phyloP scores from a whole-genome alignment of 2,329 filamentous ascomycete genomes.

The Aspergillus uvarum region DNA sequence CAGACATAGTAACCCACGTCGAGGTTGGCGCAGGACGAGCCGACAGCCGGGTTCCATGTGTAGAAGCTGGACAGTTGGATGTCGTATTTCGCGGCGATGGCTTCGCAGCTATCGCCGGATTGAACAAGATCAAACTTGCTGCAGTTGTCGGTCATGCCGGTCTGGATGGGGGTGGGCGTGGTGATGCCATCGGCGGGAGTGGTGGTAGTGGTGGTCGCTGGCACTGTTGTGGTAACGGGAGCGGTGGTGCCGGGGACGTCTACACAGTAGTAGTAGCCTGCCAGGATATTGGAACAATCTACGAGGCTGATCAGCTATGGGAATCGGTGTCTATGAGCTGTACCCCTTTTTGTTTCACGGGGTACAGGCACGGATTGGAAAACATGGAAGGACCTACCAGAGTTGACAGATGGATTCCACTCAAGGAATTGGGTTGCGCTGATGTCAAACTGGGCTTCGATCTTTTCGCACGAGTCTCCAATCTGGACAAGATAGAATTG shows the following conservation, averaged over 20 bases:
- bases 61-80: constrained; percentile 1
- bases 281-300: neutral
- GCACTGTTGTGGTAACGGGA: neutral
- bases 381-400: neutral
- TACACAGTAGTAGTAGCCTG: constrained; percentile 1
- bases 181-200: constrained; percentile 4
- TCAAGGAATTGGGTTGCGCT: neutral
- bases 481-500: neutral
- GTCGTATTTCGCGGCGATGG: neutral
- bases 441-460: neutral
- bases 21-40: neutral
- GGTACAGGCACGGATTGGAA: neutral
- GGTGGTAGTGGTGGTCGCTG: neutral
- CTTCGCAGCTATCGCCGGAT: constrained; percentile 1
- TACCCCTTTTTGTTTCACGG: neutral
- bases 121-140: constrained; percentile 2
- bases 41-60: neutral
- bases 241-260: neutral
- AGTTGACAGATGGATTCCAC: neutral
- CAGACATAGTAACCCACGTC: constrained; percentile 1
- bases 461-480: neutral
- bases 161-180: constrained; percentile 1
- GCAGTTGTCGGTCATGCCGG: neutral
- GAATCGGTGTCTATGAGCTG: neutral
- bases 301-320: neutral